A percentile compares a stretch with the other conserved stretches of the same genome.
Evolutionary conservation across 371 early-diverging fungal species (phyloP).

Genomic region (Catenaria anguillulae): DNA sequence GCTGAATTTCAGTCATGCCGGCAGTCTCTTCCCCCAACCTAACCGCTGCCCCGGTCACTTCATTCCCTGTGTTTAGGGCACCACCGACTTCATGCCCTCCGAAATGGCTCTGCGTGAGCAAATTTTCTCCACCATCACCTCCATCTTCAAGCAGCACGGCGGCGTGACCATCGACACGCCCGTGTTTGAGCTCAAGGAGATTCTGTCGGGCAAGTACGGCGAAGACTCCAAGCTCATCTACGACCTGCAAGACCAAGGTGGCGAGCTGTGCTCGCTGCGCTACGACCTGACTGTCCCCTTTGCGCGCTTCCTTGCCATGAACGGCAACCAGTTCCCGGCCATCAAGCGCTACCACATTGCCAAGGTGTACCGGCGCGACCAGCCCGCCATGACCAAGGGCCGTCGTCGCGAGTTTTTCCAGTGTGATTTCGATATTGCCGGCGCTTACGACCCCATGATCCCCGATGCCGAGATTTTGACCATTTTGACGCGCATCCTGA

Average conservation of each 20-base stretch:
- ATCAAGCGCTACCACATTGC: slow-evolving; percentile 98
- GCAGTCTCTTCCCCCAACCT: too few relatives aligned
- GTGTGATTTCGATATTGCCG: slow-evolving; percentile 99
- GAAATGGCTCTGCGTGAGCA: slow-evolving; percentile 90
- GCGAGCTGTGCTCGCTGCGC: slow-evolving; percentile 91
- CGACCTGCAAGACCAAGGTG: slow-evolving; percentile 97
- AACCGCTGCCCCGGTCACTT: too few relatives aligned
- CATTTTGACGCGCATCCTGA: slow-evolving; percentile 70
- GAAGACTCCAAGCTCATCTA: slow-evolving; percentile 99
- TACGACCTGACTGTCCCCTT: slow-evolving; percentile 99
- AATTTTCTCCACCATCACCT: slow-evolving; percentile 71
- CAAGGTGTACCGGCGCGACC: slow-evolving; percentile 98
- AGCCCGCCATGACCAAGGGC: slow-evolving; percentile 96
- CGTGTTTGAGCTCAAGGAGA: slow-evolving; percentile 97
- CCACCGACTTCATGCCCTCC: slow-evolving; percentile 84
- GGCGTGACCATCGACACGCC: slow-evolving; percentile 98
- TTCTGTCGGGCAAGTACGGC: slow-evolving; percentile 97
- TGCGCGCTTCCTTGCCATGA: slow-evolving; percentile 95
- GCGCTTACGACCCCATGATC: slow-evolving; percentile 85
- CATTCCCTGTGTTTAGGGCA: slow-evolving; percentile 52
- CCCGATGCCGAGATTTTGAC: slow-evolving; percentile 91
- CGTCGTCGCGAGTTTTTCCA: slow-evolving; percentile 98
- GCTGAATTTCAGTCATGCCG: too few relatives aligned
- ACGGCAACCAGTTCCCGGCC: slow-evolving; percentile 60
- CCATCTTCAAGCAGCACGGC: slow-evolving; percentile 89